Evolutionary conservation across 371 early-diverging fungal genomes (phyloP), one percentile per base, ranked within the genome.

Genomic region (Phascolomyces articulosus): DNA sequence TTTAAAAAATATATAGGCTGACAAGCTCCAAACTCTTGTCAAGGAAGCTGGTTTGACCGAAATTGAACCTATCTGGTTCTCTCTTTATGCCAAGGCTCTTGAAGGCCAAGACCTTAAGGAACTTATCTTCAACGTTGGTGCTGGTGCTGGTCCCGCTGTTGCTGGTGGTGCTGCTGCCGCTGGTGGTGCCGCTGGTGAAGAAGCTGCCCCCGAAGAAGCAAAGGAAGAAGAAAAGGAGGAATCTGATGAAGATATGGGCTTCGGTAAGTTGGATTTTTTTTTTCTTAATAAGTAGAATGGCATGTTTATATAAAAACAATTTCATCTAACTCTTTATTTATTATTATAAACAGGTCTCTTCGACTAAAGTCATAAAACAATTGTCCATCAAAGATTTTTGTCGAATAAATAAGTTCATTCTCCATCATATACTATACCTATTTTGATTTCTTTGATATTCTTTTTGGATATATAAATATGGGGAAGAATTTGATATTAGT

Each of bases 41-140:
- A 89, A 89, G 78, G 96, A 96, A 73, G 96, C 98, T 71, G 93
- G 94, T 78, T 29, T 63, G 38, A 81, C 96, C 68, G 90, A 91
- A 62, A 91, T 97, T 74, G 98, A 98, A 83, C 84, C 95, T 69
- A 94, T 97, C 90, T 98, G 96, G 96, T 91, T 93, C 79, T 84
- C 84, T 75, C 87, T 98, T 73, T 97, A 97, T 84, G 95, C 98
- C 85, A 98, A 98, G 94, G 98, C 98, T 64, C 91, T 98, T 72
- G 95, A 87, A 67, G 96, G 97, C 73, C 93, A 94, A 88, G 91
- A 96, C 84, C 77, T 98, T 69, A 86, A 82, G 78, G 93, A 92
- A 72, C 87, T 97, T 79, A 85, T 98, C 78, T 86, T 91, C 82
- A 95, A 93, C 90, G 91, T 95, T 71, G 97, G 96, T 79, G 82